Base-by-base conservation (phyloP, 805 yeast genomes). In the Saturnispora bothae region DNA sequence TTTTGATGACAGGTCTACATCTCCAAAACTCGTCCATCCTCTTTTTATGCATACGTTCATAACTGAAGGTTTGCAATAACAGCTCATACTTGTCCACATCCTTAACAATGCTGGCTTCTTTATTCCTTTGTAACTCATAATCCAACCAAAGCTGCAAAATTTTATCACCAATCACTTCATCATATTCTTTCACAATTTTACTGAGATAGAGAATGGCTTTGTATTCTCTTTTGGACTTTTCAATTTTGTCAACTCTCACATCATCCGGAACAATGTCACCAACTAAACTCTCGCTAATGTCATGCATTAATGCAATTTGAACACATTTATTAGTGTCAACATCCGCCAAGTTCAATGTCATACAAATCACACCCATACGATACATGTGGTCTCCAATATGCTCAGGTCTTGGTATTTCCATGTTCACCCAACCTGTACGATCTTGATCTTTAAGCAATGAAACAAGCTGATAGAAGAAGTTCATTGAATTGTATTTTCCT, bases 361-460 rank as follows among this genome's bases (percentile, higher is more conserved):
- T 73, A 17, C 89, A 67, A 31, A 85, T 74, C 16, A 88, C 64
- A 4, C 85, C 76, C 96, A 89, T 88, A 41, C 98, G 68, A 56
- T 89, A 88, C 95, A 88, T 88, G 58, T 89, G 96, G 59, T 88
- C 96, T n/a, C 84, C 72, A 36, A 86, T 85, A 36, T 82, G 73
- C 58, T 85, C 83, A 3, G 78, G 76, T 19, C 64, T 50, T 1
- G 65, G 65, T 14, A 65, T 54, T 9, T 73, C 69, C 51, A 73
- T 75, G 53, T 85, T 89, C 16, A 89, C 59, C 97, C 97, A 89
- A 2, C 98, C 98, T 0, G 98, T 89, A 55, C 98, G 71, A 48
- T 70, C 76, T 52, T 84, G 89, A 4, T 75, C 65, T 59, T 89
- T 89, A 49, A 89, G 65, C 25, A 76, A 66, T 36, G 79, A 69